A percentile compares a stretch with the other conserved stretches of the same genome.
These are phyloP conservation scores for Leptomonas pyrrhocoris DNA, from an alignment of 208 protist genomes.

Conservation along the genomic window DNA sequence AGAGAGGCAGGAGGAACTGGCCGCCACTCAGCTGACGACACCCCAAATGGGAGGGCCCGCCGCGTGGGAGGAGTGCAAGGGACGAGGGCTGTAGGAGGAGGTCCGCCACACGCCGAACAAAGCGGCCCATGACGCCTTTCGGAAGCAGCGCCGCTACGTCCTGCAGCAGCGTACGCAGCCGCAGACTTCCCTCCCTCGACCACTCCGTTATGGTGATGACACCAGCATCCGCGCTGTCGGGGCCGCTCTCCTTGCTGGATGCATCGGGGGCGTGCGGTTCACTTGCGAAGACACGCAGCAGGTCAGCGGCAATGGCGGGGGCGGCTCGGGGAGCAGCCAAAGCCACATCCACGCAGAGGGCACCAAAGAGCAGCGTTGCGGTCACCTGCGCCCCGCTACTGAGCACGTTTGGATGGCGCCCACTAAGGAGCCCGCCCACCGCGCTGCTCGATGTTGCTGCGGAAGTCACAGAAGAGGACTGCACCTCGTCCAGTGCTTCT, in stretches of 20 bases:
- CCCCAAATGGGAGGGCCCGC: neutral
- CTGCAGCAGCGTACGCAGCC: slow-evolving; percentile 11
- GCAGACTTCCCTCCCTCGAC: slow-evolving; percentile 9
- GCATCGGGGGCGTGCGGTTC: too few relatives aligned
- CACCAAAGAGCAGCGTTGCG: slow-evolving; percentile 25
- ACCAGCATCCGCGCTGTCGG: neutral
- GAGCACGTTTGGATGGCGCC: neutral
- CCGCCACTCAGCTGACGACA: slow-evolving; percentile 19
- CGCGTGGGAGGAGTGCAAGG: neutral
- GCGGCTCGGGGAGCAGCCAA: slow-evolving; percentile 10
- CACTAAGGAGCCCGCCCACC: neutral
- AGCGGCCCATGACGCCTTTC: neutral
- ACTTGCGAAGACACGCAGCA: neutral
- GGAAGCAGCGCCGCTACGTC: slow-evolving; percentile 7
- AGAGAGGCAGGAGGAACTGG: slow-evolving; percentile 12
- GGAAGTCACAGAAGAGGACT: neutral
- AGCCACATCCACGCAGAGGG: slow-evolving; percentile 38
- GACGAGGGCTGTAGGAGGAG: slow-evolving; percentile 8
- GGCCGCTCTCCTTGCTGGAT: neutral
- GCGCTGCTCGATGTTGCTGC: neutral
- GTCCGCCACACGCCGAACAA: slow-evolving; percentile 15
- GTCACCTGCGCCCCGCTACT: slow-evolving; percentile 30
- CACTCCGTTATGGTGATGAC: slow-evolving; percentile 9
- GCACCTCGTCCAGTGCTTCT: neutral
- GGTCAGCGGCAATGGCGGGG: slow-evolving; percentile 3